A percentile compares a stretch with the other conserved stretches of the same genome.
Conservation (phyloP, 352 stramenopile genomes). For the Phytophthora megakarya region DNA sequence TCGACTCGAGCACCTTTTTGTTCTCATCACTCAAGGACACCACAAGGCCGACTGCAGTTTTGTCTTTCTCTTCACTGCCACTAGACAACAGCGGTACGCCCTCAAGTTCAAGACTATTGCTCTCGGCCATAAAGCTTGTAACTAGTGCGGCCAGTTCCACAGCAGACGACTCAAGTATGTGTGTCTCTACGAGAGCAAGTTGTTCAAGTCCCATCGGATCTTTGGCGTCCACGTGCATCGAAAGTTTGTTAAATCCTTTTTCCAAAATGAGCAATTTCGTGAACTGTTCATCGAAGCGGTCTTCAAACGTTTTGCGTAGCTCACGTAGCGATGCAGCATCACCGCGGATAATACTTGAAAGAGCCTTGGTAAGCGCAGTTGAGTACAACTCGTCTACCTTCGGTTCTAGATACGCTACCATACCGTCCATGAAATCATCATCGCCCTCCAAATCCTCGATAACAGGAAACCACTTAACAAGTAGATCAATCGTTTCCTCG, state of each 20-base stretch:
- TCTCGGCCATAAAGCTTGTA: slow-evolving; percentile 70
- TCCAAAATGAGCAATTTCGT: slow-evolving; percentile 56
- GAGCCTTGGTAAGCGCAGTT: slow-evolving; percentile 45
- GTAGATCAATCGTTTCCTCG: slow-evolving; percentile 49
- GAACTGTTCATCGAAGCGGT: slow-evolving; percentile 70
- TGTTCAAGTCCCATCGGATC: slow-evolving; percentile 45
- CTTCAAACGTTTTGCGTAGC: slow-evolving; percentile 75
- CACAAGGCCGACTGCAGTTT: slow-evolving; percentile 20
- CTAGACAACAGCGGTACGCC: slow-evolving; percentile 46
- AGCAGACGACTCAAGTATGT: slow-evolving; percentile 58
- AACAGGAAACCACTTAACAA: slow-evolving; percentile 52
- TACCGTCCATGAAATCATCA: slow-evolving; percentile 64
- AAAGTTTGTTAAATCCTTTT: slow-evolving; percentile 77
- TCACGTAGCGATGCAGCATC: slow-evolving; percentile 76
- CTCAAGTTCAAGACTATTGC: slow-evolving; percentile 65
- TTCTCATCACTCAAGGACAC: slow-evolving; percentile 60
- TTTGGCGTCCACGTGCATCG: slow-evolving; percentile 59
- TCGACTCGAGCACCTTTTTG: slow-evolving; percentile 69
- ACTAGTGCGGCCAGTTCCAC: slow-evolving; percentile 58
- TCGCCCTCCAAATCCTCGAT: slow-evolving; percentile 60
- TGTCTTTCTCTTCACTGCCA: slow-evolving; percentile 7
- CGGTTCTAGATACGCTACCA: slow-evolving; percentile 50
- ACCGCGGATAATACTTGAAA: slow-evolving; percentile 73
- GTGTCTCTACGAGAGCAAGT: slow-evolving; percentile 53
- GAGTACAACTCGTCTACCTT: slow-evolving; percentile 63